Percentiles rank a stretch among this genome's conserved stretches.
These are phyloP conservation scores for Tubosaeta sp. DNA, from an alignment of 768 basidiomycete species.

Conservation along the genomic window DNA sequence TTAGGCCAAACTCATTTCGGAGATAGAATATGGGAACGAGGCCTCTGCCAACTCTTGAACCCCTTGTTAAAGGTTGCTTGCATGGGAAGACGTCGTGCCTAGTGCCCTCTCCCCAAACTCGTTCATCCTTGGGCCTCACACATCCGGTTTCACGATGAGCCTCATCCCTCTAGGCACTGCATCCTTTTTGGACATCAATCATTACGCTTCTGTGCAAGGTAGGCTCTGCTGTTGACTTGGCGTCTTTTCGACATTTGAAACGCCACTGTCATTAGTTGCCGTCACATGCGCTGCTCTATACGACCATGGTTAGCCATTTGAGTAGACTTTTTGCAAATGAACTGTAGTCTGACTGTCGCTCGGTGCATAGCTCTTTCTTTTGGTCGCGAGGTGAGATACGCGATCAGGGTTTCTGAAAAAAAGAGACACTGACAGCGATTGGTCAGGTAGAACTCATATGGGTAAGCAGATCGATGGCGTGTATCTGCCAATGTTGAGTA, in stretches of 20 bases:
- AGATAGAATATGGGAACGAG: slow-evolving; percentile 1
- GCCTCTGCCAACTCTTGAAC: background rate
- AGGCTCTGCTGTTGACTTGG: background rate
- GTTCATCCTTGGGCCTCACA: slow-evolving; percentile 2
- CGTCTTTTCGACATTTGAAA: background rate
- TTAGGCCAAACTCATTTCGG: slow-evolving; percentile 10
- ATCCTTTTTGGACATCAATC: background rate
- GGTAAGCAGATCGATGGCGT: slow-evolving; percentile 14
- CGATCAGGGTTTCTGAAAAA: background rate
- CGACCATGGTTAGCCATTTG: slow-evolving; percentile 21
- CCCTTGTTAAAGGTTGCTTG: slow-evolving; percentile 13
- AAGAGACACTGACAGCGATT: background rate
- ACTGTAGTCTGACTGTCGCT: background rate
- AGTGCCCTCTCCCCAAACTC: background rate
- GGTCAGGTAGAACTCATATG: slow-evolving; percentile 29
- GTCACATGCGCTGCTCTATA: slow-evolving; percentile 26
- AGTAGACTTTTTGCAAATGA: background rate
- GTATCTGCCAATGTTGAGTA: background rate
- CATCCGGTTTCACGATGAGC: slow-evolving; percentile 19
- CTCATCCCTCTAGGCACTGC: slow-evolving; percentile 10
- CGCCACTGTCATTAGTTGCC: slow-evolving; percentile 21
- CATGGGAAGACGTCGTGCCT: background rate
- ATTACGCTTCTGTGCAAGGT: slow-evolving; percentile 25
- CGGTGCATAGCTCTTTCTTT: slow-evolving; percentile 19
- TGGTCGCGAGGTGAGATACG: slow-evolving; percentile 24